Conservation (phyloP, 108 stramenopile species). For the Nitzschia sp. region DNA sequence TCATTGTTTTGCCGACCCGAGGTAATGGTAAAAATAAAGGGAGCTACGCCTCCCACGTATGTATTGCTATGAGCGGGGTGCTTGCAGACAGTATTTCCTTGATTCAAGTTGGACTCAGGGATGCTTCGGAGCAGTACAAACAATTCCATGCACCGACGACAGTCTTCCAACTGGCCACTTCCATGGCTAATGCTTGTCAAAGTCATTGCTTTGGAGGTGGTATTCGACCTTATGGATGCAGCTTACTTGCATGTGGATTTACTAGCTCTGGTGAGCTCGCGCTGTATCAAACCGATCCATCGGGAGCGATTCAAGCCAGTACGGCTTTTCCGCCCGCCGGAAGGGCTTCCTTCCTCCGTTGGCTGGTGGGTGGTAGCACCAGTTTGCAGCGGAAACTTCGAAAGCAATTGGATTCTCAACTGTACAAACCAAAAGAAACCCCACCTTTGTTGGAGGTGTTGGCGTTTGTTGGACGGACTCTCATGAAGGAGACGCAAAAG, state of each 20-base stretch:
- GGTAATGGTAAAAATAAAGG: background rate
- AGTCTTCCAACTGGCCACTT: constrained; percentile 32
- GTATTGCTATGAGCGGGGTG: constrained; percentile 67
- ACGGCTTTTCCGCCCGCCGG: background rate
- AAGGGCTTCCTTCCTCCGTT: constrained; percentile 1
- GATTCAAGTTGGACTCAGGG: constrained; percentile 35
- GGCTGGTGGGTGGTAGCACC: constrained; percentile 28
- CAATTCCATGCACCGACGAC: constrained; percentile 20
- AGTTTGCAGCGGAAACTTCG: constrained; percentile 27
- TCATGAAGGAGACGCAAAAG: constrained; percentile 20
- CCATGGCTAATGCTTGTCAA: constrained; percentile 66
- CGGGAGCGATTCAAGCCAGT: constrained; percentile 32
- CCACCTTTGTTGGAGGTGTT: constrained; percentile 12
- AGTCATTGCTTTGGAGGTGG: constrained; percentile 77
- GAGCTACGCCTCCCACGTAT: background rate
- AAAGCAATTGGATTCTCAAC: constrained; percentile 4
- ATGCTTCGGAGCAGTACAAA: constrained; percentile 18
- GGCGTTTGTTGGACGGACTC: constrained; percentile 4
- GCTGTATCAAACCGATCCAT: constrained; percentile 48
- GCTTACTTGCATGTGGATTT: constrained; percentile 52
- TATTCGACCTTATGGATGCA: constrained; percentile 71
- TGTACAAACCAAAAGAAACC: background rate
- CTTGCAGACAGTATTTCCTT: constrained; percentile 63
- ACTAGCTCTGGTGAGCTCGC: background rate
- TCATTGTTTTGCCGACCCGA: constrained; percentile 14